A percentile compares a stretch with the other conserved stretches of the same genome.
Conservation (phyloP, 306 rosid genomes). For the Lotus japonicus region DNA sequence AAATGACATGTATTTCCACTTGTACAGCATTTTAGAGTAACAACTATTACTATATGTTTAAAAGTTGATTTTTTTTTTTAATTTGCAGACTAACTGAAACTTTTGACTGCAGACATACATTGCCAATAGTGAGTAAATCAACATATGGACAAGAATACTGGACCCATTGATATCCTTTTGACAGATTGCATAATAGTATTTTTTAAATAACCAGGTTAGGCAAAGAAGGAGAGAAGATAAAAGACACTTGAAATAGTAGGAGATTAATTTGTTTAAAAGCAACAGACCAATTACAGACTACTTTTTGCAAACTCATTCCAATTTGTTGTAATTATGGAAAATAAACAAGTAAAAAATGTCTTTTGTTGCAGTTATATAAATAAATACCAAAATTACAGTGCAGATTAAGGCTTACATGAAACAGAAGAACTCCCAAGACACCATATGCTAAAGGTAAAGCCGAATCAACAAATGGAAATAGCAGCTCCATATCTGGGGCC, state of each 20-base stretch:
- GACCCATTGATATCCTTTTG: background rate
- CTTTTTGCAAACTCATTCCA: slow-evolving; percentile 1
- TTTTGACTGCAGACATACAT: slow-evolving; percentile 4
- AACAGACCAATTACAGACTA: background rate
- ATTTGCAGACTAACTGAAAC: slow-evolving; percentile 4
- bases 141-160: background rate
- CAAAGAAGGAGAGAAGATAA: background rate
- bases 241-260: background rate
- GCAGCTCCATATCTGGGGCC: slow-evolving; percentile 79
- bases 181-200: slow-evolving; percentile 4
- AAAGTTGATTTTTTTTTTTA: background rate
- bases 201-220: background rate
- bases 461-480: slow-evolving; percentile 71
- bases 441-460: slow-evolving; percentile 90
- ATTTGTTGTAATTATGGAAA: background rate
- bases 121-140: background rate
- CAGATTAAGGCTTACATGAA: slow-evolving; percentile 63
- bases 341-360: background rate
- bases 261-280: background rate
- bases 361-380: slow-evolving; percentile 10
- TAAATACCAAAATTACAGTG: slow-evolving; percentile 5
- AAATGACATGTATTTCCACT: background rate
- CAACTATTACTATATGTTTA: background rate
- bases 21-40: slow-evolving; percentile 10
- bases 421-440: slow-evolving; percentile 78